Evolutionary conservation across 805 yeast species (phyloP), one percentile per base, ranked within the genome.

Genomic region (Cephaloascus fragrans): DNA sequence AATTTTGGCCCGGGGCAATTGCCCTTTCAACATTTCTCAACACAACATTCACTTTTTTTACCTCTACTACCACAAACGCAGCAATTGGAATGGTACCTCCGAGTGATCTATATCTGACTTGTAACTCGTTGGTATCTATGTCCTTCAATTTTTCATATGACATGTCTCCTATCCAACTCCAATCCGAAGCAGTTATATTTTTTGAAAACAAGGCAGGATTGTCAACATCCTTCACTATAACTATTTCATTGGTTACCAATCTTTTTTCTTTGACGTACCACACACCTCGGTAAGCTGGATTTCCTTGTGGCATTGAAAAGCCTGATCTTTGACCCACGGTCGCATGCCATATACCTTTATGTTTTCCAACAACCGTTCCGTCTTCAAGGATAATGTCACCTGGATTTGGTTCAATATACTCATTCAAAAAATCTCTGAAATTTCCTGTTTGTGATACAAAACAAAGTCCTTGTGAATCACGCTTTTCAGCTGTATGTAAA

Each of bases 381-480:
- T 76, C 82, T 41, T 71, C 75, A 0, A 89, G 82, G n/a, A 86
- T 68, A 6, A 93, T 76, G 43, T 83, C 71, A 0, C 97, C 98
- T 1, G 87, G 87, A 4, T 67, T 67, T 1, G 83, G 80, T 10
- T 69, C 73, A 3, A 90, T 65, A 51, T 82, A 93, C 46, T 88
- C 90, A 41, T 71, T 67, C 20, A 90, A 59, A 50, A 93, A 93
- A 39, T 75, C 73, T 18, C 78, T 65, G 55, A 89, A 87, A 39
- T 76, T 73, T 4, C 75, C 75, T 37, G 69, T 72, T 41, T 74
- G 83, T 31, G 75, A 71, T 6, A 93, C 96, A 65, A 93, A 93
- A 55, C 98, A 93, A 8, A 93, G 67, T 0, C 98, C 98, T 53
- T 85, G 95, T 1, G 97, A 88, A 53, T 93, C 98, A 0, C 87